Base-by-base conservation (phyloP, 2,329 filamentous ascomycete species). In the Hypoxylon sp. region DNA sequence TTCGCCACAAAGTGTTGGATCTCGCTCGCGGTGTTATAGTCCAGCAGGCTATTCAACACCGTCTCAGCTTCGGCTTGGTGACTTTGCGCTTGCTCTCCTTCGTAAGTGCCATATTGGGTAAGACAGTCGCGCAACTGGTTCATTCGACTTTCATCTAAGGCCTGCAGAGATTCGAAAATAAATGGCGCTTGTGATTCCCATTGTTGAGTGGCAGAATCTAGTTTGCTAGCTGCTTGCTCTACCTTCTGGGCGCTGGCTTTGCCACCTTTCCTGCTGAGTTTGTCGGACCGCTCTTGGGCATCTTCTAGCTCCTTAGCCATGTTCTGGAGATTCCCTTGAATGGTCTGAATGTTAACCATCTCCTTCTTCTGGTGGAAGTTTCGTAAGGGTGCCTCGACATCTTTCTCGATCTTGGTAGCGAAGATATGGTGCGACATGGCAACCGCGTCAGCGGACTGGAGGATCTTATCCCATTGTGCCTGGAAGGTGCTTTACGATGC, bases 101-200 rank as follows among this genome's bases (percentile, higher is more conserved):
- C 95, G 77, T 97, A 92, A 0, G 96, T 99, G 80, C 97, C 91
- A 74, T 95, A 92, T 76, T 98, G 94, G 0, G 96, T 98, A 67
- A 99, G 86, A 44, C 93, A 88, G 80, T 98, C 95, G 68, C 95
- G 92, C 65, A 99, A 85, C 76, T 97, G 92, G 79, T 98, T 97
- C 72, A 97, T 84, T 62, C 96, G 89, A 74, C 88, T 91, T 82
- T 99, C 96, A 77, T 99, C 96, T 32, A 97, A 84, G 5, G 93
- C 91, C 79, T 99, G 96, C 27, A 99, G 87, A 67, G 91, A 92
- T 81, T 99, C 96, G 77, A 97, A 98, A 67, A 98, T 92, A 80
- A 93, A 98, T 0, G 96, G 96, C 13, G 96, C 93, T 79, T 97
- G 94, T 0, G 93, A 94, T 62, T 97, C 91, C 96, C 96, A 99